Percentiles rank a stretch among this genome's conserved stretches.
Conservation (phyloP, 2,329 filamentous ascomycete species). For the Sarocladiaceae sp. region DNA sequence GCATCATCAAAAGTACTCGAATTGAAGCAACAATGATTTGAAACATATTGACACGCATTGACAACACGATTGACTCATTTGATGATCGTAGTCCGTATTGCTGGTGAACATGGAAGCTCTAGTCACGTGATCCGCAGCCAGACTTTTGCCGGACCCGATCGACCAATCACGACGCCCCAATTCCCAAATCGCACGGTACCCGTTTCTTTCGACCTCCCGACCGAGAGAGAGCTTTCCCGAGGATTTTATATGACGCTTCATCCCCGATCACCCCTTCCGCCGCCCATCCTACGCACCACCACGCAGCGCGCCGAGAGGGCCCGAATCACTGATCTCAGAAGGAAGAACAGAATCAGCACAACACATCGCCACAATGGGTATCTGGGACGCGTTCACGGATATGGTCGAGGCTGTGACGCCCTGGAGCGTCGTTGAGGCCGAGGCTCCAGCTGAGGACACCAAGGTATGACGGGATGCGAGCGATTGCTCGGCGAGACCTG, state of each 20-base stretch:
- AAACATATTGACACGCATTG: too few relatives aligned
- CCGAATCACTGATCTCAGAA: too few relatives aligned
- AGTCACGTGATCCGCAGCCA: constrained; percentile 4
- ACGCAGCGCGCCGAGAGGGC: not conserved
- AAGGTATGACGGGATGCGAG: constrained; percentile 46
- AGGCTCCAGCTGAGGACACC: constrained; percentile 58
- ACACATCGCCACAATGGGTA: constrained; percentile 48
- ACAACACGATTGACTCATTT: too few relatives aligned
- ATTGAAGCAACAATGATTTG: too few relatives aligned
- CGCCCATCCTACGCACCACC: not conserved
- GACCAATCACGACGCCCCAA: constrained; percentile 44
- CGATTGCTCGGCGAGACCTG: too few relatives aligned
- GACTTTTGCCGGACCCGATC: constrained; percentile 4
- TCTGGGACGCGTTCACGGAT: constrained; percentile 60
- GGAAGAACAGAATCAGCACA: too few relatives aligned
- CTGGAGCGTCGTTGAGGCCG: constrained; percentile 59
- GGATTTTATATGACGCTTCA: constrained; percentile 9
- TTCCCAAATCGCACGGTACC: constrained; percentile 23
- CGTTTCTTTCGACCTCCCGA: constrained; percentile 5
- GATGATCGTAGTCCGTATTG: too few relatives aligned
- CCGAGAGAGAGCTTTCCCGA: constrained; percentile 24
- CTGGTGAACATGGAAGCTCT: too few relatives aligned
- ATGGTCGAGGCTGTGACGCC: constrained; percentile 59
- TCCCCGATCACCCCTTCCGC: not conserved
- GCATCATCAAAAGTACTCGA: too few relatives aligned